Percentiles rank a stretch among this genome's conserved stretches.
Evolutionary conservation across 192 early-diverging fungal species (phyloP).

Genomic region (Lunasporangiospora selenospora): DNA sequence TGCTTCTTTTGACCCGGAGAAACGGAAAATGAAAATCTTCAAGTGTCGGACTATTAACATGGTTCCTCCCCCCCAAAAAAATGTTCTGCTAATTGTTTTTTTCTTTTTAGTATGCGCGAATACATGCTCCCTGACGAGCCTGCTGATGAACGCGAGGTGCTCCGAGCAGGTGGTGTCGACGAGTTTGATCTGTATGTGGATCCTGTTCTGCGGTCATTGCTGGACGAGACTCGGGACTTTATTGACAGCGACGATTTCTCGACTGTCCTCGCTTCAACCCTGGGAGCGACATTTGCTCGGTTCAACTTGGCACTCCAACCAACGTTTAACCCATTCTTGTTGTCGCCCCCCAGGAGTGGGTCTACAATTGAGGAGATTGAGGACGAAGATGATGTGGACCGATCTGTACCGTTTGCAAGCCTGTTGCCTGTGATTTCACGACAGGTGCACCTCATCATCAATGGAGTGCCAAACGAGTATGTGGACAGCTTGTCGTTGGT

Average conservation of each 20-base stretch:
- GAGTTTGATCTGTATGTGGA: constrained; percentile 59
- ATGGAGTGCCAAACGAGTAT: constrained; percentile 76
- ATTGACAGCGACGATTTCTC: constrained; percentile 72
- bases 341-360: constrained; percentile 3
- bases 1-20: background rate
- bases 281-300: constrained; percentile 51
- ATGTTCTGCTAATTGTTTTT: background rate
- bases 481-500: constrained; percentile 71
- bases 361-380: constrained; percentile 62
- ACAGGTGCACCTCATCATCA: constrained; percentile 75
- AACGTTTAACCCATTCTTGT: constrained; percentile 44
- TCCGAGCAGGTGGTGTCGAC: constrained; percentile 60
- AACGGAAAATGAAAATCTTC: background rate
- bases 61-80: background rate
- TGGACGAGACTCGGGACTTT: constrained; percentile 91
- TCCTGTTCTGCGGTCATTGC: constrained; percentile 67
- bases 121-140: constrained; percentile 69
- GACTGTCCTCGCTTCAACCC: constrained; percentile 47
- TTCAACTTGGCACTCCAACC: constrained; percentile 48
- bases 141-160: constrained; percentile 66
- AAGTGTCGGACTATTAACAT: background rate
- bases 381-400: constrained; percentile 49
- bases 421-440: constrained; percentile 71
- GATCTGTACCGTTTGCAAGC: constrained; percentile 59
- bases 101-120: constrained; percentile 51